These are phyloP conservation scores for Debaryomyces hansenii DNA, from an alignment of 805 yeast species.

Conservation along the genomic window DNA sequence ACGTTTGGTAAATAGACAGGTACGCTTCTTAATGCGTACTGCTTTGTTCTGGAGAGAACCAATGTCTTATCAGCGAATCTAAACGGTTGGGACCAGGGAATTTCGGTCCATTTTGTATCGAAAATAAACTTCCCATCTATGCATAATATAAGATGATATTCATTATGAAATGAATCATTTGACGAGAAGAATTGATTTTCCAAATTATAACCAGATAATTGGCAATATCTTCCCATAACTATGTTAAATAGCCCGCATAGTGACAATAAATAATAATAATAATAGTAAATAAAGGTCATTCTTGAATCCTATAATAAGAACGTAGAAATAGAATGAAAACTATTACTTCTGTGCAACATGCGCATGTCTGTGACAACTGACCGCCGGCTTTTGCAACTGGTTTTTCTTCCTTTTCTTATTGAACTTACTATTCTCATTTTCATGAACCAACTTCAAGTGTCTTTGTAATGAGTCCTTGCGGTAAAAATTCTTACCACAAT, in stretches of 20 bases:
- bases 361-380: neutral
- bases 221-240: neutral
- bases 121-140: conserved; percentile 26
- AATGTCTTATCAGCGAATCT: conserved; percentile 10
- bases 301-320: too few relatives aligned
- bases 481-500: conserved; percentile 50
- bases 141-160: conserved; percentile 27
- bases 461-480: conserved; percentile 55
- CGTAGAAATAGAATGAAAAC: neutral
- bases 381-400: neutral
- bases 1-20: conserved; percentile 29
- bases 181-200: conserved; percentile 20
- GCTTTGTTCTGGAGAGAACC: conserved; percentile 20
- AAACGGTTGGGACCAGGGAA: conserved; percentile 24
- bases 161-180: conserved; percentile 6
- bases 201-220: conserved; percentile 23
- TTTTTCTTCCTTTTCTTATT: conserved; percentile 7
- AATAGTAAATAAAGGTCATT: neutral
- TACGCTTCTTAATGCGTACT: conserved; percentile 17
- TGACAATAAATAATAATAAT: neutral
- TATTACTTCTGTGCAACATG: neutral
- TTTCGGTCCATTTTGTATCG: conserved; percentile 14
- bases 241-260: neutral
- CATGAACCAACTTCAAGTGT: conserved; percentile 53
- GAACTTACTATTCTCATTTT: conserved; percentile 19